Percentiles rank a stretch among this genome's conserved stretches.
These are phyloP conservation scores for Exsudoporus frostii DNA, from an alignment of 768 basidiomycete genomes.

Conservation along the genomic window DNA sequence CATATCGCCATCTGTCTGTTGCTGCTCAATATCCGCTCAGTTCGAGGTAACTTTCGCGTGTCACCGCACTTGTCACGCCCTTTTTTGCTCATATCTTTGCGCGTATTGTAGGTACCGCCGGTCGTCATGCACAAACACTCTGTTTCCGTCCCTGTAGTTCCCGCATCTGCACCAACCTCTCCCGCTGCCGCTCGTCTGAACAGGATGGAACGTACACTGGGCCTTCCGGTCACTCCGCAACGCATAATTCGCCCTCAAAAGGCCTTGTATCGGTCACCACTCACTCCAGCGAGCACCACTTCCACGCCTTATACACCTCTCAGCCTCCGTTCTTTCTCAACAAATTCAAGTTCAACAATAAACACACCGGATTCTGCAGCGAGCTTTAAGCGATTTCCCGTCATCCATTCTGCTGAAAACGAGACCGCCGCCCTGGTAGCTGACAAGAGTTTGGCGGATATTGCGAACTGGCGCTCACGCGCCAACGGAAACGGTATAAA, in stretches of 20 bases:
- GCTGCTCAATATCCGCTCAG: constrained; percentile 11
- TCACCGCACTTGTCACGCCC: background rate
- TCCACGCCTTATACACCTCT: constrained; percentile 67
- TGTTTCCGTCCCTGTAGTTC: constrained; percentile 29
- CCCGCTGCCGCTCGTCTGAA: constrained; percentile 38
- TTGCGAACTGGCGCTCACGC: constrained; percentile 68
- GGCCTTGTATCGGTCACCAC: constrained; percentile 51
- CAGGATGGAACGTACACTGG: constrained; percentile 26
- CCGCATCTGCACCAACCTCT: constrained; percentile 45
- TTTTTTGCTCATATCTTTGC: constrained; percentile 10
- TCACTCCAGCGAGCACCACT: constrained; percentile 51
- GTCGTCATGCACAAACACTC: constrained; percentile 30
- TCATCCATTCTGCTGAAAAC: constrained; percentile 45
- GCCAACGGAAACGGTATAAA: constrained; percentile 72
- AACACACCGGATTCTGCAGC: constrained; percentile 53
- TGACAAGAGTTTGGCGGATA: constrained; percentile 52
- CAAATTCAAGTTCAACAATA: constrained; percentile 47
- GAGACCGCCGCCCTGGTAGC: constrained; percentile 28
- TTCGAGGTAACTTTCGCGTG: constrained; percentile 20
- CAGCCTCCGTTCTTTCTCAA: constrained; percentile 60
- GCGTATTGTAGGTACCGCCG: constrained; percentile 10
- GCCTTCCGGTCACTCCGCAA: constrained; percentile 62
- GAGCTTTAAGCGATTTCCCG: constrained; percentile 41
- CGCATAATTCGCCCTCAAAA: constrained; percentile 48
- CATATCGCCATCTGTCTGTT: constrained; percentile 22